A percentile compares a stretch with the other conserved stretches of the same genome.
Evolutionary conservation across 768 basidiomycete genomes (phyloP).

Genomic region (Lentinula boryana): DNA sequence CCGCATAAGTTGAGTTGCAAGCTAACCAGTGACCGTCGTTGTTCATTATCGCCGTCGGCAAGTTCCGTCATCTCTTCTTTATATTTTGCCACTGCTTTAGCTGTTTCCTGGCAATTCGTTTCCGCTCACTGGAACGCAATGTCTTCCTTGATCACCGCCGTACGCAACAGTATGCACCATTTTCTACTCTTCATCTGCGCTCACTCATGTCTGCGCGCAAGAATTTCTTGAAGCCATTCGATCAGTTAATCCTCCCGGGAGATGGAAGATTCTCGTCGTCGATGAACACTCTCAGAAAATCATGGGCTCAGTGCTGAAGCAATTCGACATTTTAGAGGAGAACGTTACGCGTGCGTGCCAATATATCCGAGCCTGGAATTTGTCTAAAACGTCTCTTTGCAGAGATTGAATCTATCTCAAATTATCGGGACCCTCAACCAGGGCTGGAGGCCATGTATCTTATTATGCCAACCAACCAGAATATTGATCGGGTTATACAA

Average conservation of each 20-base stretch:
- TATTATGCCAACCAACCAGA: slow-evolving; percentile 91
- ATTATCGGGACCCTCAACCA: slow-evolving; percentile 73
- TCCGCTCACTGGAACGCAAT: not conserved
- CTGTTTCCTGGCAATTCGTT: not conserved
- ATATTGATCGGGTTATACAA: slow-evolving; percentile 83
- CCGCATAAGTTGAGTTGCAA: not conserved
- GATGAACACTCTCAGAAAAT: slow-evolving; percentile 88
- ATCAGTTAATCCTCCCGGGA: slow-evolving; percentile 76
- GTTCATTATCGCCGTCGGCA: not conserved
- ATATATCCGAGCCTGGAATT: not conserved
- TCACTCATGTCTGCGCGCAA: slow-evolving; percentile 20
- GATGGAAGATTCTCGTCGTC: slow-evolving; percentile 98
- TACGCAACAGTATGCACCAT: slow-evolving; percentile 36
- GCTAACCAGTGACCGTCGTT: not conserved
- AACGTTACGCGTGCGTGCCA: slow-evolving; percentile 84
- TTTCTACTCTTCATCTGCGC: slow-evolving; percentile 6
- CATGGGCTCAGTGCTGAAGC: slow-evolving; percentile 79
- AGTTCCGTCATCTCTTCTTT: not conserved
- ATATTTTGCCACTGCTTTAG: not conserved
- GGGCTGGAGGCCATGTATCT: slow-evolving; percentile 91
- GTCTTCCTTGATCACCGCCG: slow-evolving; percentile 39
- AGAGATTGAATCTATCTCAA: slow-evolving; percentile 93
- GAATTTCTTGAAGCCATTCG: slow-evolving; percentile 86
- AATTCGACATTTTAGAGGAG: slow-evolving; percentile 92
- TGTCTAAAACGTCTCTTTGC: slow-evolving; percentile 7